Percentiles rank a stretch among this genome's conserved stretches.
Evolutionary conservation across 148 eudicot species (phyloP).

Genomic region (Oxyria digyna): DNA sequence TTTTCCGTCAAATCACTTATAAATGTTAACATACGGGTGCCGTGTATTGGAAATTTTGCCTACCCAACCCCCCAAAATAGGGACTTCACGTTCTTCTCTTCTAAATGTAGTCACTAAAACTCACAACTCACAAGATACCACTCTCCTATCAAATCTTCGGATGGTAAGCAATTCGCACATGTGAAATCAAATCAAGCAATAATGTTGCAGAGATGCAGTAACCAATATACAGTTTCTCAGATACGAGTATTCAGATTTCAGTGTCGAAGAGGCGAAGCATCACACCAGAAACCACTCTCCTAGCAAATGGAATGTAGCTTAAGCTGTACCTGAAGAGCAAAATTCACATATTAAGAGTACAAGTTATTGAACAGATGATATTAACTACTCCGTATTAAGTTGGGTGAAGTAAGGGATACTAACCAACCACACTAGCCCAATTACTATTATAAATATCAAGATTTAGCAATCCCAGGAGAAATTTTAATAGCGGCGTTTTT

Average conservation of each 20-base stretch:
- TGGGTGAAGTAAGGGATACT: background rate
- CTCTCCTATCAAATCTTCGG: background rate
- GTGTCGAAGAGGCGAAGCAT: slow-evolving; percentile 75
- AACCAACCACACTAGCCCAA: background rate
- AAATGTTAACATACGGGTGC: too few species aligned
- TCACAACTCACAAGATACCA: background rate
- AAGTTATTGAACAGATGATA: background rate
- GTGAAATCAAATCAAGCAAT: background rate
- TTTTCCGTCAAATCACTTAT: too few species aligned
- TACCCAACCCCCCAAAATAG: background rate
- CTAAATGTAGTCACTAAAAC: background rate
- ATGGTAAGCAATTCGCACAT: background rate
- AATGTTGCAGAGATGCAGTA: background rate
- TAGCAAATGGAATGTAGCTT: slow-evolving; percentile 86
- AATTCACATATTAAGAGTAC: background rate
- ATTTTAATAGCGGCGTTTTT: background rate
- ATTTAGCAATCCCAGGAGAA: background rate
- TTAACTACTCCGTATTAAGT: too few species aligned
- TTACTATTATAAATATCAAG: background rate
- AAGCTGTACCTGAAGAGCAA: slow-evolving; percentile 69
- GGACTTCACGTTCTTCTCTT: background rate
- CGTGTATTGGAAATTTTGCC: too few species aligned
- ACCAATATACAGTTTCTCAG: background rate
- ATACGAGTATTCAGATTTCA: slow-evolving; percentile 28
- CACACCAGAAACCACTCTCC: slow-evolving; percentile 52